Evolutionary conservation across 768 basidiomycete species (phyloP).

Genomic region (Crepidotus variabilis): DNA sequence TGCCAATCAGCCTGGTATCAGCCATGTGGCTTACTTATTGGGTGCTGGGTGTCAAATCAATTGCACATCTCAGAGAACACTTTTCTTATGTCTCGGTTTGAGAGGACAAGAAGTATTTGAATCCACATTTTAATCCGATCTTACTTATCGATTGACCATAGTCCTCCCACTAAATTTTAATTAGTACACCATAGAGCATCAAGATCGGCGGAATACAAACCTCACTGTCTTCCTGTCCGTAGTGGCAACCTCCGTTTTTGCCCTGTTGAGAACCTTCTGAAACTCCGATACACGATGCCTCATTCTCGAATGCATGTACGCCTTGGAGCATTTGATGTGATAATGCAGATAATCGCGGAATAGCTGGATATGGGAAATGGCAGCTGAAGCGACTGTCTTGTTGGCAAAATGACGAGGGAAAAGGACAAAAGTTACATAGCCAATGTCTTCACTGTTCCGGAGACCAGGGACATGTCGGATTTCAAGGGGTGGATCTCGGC

Average conservation of each 20-base stretch:
- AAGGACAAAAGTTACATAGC: constrained; percentile 96
- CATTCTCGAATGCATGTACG: constrained; percentile 99
- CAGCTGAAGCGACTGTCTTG: constrained; percentile 59
- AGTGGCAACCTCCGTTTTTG: constrained; percentile 85
- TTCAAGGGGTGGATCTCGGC: constrained; percentile 94
- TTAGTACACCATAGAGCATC: constrained; percentile 3
- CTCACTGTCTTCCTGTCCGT: constrained; percentile 89
- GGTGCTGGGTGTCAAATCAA: too few species aligned
- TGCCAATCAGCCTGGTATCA: too few species aligned
- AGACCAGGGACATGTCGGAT: constrained; percentile 85
- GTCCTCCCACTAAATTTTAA: constrained; percentile 47
- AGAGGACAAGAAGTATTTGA: neutral
- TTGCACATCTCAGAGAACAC: too few species aligned
- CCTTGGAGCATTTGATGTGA: constrained; percentile 98
- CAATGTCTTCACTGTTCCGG: constrained; percentile 80
- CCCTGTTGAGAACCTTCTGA: constrained; percentile 92
- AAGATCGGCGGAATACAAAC: constrained; percentile 37
- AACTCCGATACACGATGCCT: constrained; percentile 91
- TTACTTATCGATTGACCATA: constrained; percentile 46
- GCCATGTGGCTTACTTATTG: too few species aligned
- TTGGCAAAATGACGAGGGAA: constrained; percentile 94
- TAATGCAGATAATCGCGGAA: constrained; percentile 99
- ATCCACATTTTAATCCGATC: constrained; percentile 4
- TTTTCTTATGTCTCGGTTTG: neutral
- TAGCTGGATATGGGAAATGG: constrained; percentile 92